A percentile compares a stretch with the other conserved stretches of the same genome.
phyloP scores from a whole-genome alignment of 495 filamentous ascomycete species.

The Podospora pseudoanserina region DNA sequence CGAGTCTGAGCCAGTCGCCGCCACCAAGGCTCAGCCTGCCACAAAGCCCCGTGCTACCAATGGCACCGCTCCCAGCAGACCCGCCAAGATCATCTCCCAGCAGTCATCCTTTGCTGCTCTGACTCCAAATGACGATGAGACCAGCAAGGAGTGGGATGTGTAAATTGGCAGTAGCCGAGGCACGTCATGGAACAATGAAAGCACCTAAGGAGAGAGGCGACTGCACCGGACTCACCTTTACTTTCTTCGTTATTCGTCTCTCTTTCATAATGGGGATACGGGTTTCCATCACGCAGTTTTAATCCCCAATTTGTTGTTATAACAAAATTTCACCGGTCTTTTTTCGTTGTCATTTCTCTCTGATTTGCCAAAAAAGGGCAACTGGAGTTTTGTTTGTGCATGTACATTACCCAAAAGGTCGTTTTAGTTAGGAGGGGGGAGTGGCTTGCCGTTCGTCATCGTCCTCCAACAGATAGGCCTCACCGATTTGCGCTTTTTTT shows the following conservation, averaged over 20 bases:
- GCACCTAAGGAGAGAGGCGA: not conserved
- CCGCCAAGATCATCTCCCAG: conserved; percentile 34
- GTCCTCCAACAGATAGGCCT: not conserved
- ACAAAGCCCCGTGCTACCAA: conserved; percentile 28
- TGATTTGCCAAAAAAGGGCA: not conserved
- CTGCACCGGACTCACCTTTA: not conserved
- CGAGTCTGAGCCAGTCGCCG: conserved; percentile 26
- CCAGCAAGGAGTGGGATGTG: conserved; percentile 51
- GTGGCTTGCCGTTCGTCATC: too few species aligned
- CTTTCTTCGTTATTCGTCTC: not conserved
- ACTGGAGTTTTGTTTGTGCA: not conserved
- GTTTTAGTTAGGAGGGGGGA: not conserved
- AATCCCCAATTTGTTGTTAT: not conserved
- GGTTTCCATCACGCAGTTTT: not conserved
- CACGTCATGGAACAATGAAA: not conserved
- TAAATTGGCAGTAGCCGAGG: conserved; percentile 20
- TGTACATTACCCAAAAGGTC: not conserved
- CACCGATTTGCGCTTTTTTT: not conserved
- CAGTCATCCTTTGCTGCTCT: conserved; percentile 50
- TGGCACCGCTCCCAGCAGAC: conserved; percentile 22
- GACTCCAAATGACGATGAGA: conserved; percentile 38
- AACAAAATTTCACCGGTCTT: not conserved
- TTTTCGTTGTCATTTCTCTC: not conserved
- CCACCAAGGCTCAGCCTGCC: conserved; percentile 15
- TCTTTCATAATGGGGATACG: not conserved